Evolutionary conservation across 2,329 filamentous ascomycete genomes (phyloP).

Genomic region (Alternaria conjuncta): DNA sequence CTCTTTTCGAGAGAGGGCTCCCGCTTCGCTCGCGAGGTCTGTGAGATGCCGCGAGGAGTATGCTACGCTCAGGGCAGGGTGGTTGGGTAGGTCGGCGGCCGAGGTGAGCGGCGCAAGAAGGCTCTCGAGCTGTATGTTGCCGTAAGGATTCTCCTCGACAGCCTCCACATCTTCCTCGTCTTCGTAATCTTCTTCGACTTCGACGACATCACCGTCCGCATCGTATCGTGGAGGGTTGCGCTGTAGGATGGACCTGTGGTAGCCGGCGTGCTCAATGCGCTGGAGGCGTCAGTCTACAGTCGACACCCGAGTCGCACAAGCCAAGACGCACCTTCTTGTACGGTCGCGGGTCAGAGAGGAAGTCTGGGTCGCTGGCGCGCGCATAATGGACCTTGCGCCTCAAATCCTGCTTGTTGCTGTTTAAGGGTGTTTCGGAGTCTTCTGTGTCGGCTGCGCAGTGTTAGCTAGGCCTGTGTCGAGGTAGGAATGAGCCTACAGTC

Average conservation of each 20-base stretch:
- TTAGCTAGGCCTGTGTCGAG: slow-evolving; percentile 20
- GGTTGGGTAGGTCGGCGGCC: slow-evolving; percentile 74
- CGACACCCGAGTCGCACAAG: slow-evolving; percentile 4
- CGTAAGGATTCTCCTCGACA: slow-evolving; percentile 73
- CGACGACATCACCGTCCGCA: slow-evolving; percentile 78
- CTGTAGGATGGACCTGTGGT: slow-evolving; percentile 74
- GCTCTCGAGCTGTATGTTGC: slow-evolving; percentile 72
- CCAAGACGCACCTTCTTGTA: slow-evolving; percentile 70
- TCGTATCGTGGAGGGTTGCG: slow-evolving; percentile 76
- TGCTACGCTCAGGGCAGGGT: slow-evolving; percentile 75
- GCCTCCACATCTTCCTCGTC: slow-evolving; percentile 68
- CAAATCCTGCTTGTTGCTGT: slow-evolving; percentile 79
- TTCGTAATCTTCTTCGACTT: slow-evolving; percentile 73
- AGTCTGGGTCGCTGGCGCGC: slow-evolving; percentile 71
- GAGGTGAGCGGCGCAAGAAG: slow-evolving; percentile 77
- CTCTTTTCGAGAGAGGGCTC: slow-evolving; percentile 76
- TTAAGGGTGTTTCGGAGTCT: slow-evolving; percentile 70
- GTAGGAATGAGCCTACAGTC: slow-evolving; percentile 36
- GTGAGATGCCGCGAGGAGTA: slow-evolving; percentile 77
- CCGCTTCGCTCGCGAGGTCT: slow-evolving; percentile 72
- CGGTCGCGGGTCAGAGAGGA: slow-evolving; percentile 64
- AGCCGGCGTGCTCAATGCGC: slow-evolving; percentile 76
- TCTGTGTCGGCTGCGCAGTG: slow-evolving; percentile 73
- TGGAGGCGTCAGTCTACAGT: slow-evolving; percentile 48
- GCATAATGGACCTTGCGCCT: slow-evolving; percentile 77